Conservation (phyloP, 2,329 filamentous ascomycete genomes). For the Penicillium olsonii region DNA sequence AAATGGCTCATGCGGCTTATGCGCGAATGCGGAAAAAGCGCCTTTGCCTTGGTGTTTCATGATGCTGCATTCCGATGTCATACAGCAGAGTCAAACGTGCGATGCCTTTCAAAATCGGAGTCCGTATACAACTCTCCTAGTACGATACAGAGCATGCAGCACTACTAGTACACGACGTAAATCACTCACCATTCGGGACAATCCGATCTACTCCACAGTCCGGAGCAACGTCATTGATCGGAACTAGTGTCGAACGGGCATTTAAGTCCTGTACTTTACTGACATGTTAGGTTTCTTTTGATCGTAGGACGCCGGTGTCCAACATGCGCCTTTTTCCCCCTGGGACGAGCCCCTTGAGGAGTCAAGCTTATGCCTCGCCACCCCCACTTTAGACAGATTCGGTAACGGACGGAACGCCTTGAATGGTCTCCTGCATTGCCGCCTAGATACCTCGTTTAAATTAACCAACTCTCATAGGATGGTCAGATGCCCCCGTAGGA, state of each 20-base stretch:
- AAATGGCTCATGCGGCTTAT: not conserved
- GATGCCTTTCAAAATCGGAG: not conserved
- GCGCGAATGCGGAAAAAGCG: not conserved
- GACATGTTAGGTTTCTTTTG: not conserved
- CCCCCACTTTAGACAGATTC: slow-evolving; percentile 13
- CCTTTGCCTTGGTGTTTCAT: not conserved
- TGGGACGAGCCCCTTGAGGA: not conserved
- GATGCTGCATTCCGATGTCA: not conserved
- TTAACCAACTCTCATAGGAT: slow-evolving; percentile 1
- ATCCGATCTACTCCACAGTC: slow-evolving; percentile 1
- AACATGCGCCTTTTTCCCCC: slow-evolving; percentile 2
- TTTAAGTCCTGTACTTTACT: not conserved
- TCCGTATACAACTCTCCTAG: no score
- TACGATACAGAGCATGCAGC: not conserved
- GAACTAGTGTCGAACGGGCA: not conserved
- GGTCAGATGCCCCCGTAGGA: not conserved
- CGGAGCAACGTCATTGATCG: slow-evolving; percentile 5
- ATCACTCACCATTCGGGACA: slow-evolving; percentile 2
- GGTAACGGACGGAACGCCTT: not conserved
- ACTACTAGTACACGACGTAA: not conserved
- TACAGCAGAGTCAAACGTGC: not conserved
- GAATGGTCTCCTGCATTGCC: not conserved
- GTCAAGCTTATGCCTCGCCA: slow-evolving; percentile 8
- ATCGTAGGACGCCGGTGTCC: not conserved
- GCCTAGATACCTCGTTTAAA: not conserved